Percentiles rank a stretch among this genome's conserved stretches.
Conservation (phyloP, 768 basidiomycete species). For the Lactarius tabidus region DNA sequence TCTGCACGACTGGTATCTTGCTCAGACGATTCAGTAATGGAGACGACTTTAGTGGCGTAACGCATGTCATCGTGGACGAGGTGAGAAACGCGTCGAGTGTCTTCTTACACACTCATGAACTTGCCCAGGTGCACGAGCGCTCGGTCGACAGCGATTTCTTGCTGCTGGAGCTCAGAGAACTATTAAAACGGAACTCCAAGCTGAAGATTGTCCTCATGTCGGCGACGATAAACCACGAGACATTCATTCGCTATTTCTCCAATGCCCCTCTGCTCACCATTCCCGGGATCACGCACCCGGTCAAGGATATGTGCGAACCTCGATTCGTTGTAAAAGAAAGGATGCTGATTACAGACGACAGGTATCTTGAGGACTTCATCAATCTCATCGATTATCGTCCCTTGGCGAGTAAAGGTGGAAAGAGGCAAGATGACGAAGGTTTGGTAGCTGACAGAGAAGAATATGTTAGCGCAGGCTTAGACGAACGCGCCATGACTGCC, state of each 20-base stretch:
- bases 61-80: constrained; percentile 90
- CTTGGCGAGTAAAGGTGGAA: constrained; percentile 7
- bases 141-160: constrained; percentile 90
- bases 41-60: constrained; percentile 64
- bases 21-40: constrained; percentile 72
- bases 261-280: constrained; percentile 79
- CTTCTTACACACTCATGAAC: not conserved
- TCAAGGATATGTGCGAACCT: constrained; percentile 59
- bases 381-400: constrained; percentile 18
- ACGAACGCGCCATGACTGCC: constrained; percentile 45
- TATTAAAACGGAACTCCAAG: constrained; percentile 56
- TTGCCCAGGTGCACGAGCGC: constrained; percentile 77
- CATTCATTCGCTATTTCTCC: constrained; percentile 78
- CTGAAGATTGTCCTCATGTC: constrained; percentile 90
- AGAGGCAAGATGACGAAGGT: constrained; percentile 20
- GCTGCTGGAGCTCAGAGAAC: constrained; percentile 75
- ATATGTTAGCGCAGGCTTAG: constrained; percentile 51
- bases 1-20: constrained; percentile 94
- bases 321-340: not conserved
- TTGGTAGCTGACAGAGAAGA: constrained; percentile 29
- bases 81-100: constrained; percentile 37
- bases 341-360: constrained; percentile 7
- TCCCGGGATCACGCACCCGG: constrained; percentile 77
- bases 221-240: constrained; percentile 89
- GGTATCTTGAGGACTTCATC: constrained; percentile 25